phyloP scores from a whole-genome alignment of 2,329 filamentous ascomycete species.

The Pyricularia pennisetigena region DNA sequence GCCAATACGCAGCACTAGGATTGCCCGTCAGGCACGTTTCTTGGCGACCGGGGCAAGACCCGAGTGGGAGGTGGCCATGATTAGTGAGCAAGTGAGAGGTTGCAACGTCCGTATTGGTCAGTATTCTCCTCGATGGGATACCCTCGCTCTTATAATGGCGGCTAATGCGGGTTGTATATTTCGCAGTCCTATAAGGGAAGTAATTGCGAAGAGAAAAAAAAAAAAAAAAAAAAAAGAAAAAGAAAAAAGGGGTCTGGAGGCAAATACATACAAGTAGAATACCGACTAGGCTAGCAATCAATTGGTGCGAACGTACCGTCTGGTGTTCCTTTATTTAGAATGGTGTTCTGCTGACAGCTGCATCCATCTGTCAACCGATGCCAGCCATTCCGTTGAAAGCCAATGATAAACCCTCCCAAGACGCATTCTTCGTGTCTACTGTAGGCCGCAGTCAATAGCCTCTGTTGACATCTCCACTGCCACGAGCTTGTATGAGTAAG shows the following conservation, averaged over 20 bases:
- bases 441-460: too few species aligned
- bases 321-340: neutral
- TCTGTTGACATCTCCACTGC: too few species aligned
- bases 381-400: neutral
- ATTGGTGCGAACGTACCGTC: neutral
- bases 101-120: neutral
- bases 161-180: neutral
- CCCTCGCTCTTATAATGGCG: neutral
- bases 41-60: neutral
- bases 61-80: neutral
- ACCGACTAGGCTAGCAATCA: too few species aligned
- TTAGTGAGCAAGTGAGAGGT: neutral
- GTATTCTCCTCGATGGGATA: neutral
- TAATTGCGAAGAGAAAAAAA: neutral
- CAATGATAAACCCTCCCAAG: neutral
- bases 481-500: too few species aligned
- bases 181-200: neutral
- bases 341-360: neutral
- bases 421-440: too few species aligned
- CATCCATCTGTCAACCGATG: neutral
- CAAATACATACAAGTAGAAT: too few species aligned
- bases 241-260: too few species aligned
- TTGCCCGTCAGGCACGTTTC: neutral
- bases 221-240: too few species aligned
- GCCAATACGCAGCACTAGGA: neutral